Percentiles rank a stretch among this genome's conserved stretches.
Conservation (phyloP, 164 flowering plant genomes). For the Nelumbo lutea region DNA sequence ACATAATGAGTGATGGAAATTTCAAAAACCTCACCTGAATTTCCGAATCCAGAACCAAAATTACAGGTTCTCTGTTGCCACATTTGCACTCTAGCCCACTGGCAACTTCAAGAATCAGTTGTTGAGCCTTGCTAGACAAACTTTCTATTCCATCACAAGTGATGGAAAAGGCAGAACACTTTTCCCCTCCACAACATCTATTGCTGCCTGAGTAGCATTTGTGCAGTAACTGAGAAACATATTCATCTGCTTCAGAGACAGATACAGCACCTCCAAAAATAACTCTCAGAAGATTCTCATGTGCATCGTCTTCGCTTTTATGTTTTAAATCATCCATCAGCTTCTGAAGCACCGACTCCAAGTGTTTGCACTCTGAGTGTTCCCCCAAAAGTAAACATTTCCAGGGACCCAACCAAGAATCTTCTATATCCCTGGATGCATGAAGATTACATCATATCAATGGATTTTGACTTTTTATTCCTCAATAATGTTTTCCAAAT, state of each 20-base stretch:
- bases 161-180: conserved; percentile 12
- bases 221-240: conserved; percentile 33
- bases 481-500: background rate
- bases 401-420: conserved; percentile 88
- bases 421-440: conserved; percentile 62
- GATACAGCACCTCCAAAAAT: conserved; percentile 40
- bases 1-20: background rate
- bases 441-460: background rate
- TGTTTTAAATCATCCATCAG: conserved; percentile 40
- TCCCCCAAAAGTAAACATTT: conserved; percentile 67
- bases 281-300: conserved; percentile 47
- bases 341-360: conserved; percentile 35
- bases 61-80: conserved; percentile 47
- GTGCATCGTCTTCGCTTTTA: conserved; percentile 38
- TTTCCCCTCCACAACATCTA: conserved; percentile 25
- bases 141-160: conserved; percentile 22
- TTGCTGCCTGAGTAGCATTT: conserved; percentile 51
- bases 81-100: conserved; percentile 30
- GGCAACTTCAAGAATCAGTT: conserved; percentile 44
- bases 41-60: conserved; percentile 74
- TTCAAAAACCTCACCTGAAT: conserved; percentile 53
- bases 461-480: background rate
- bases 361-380: conserved; percentile 27
- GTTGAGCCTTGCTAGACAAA: conserved; percentile 22
- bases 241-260: conserved; percentile 32